Evolutionary conservation across 2,329 filamentous ascomycete genomes (phyloP), one percentile per base, ranked within the genome.

Genomic region (Hypoxylon rubiginosum): DNA sequence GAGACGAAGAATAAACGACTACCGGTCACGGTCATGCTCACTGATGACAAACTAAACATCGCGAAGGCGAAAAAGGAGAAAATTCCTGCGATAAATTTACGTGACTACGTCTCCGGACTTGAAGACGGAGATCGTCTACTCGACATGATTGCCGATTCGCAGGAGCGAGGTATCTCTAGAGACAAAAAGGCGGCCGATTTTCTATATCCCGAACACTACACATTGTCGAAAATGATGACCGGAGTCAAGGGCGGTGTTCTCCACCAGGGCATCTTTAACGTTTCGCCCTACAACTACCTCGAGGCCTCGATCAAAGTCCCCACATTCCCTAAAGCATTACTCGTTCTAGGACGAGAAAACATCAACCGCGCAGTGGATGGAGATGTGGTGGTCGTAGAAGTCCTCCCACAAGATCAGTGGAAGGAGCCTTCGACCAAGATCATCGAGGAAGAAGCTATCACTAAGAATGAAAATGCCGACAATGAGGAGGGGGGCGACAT

Each of bases 241-340:
- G 95, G 94, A 0, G 86, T 97, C 60, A 97, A 97, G 82, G 90
- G 89, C 55, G 94, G 94, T 4, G 89, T 93, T 58, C 83, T 99
- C 73, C 96, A 99, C 77, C 95, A 99, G 80, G 96, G 96, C 6
- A 90, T 92, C 24, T 99, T 97, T 83, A 97, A 94, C 75, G 93
- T 98, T 28, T 98, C 96, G 7, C 93, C 93, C 0, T 99, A 98
- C 84, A 99, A 99, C 82, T 99, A 98, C 74, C 85, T 99, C 10
- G 96, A 99, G 79, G 96, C 93, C 1, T 94, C 93, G 0, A 92
- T 98, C 67, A 91, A 95, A 73, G 94, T 97, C 0, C 89, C 94
- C 0, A 89, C 94, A 4, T 99, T 99, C 74, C 91, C 96, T 64
- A 97, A 96, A 74, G 87, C 94, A 1, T 86, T 99, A 30, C 85